A percentile compares a stretch with the other conserved stretches of the same genome.
Conservation (phyloP, 2,329 filamentous ascomycete species). For the Fusarium sp. region DNA sequence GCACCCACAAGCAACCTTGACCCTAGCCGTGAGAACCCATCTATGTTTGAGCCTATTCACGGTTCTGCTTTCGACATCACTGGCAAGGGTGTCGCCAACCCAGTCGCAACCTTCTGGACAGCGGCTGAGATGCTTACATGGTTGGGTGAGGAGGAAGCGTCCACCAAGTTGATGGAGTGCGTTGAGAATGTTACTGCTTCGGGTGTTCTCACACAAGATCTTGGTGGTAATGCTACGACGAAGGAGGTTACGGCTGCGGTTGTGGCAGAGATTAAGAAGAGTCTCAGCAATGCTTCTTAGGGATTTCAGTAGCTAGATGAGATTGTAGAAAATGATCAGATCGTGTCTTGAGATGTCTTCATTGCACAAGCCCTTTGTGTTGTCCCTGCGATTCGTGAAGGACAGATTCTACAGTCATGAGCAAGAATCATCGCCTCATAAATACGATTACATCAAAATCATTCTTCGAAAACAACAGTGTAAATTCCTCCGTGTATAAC, state of each 20-base stretch:
- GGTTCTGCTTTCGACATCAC: constrained; percentile 70
- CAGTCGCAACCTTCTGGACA: constrained; percentile 70
- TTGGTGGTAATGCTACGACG: constrained; percentile 61
- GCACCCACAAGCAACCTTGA: constrained; percentile 78
- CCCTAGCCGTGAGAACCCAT: constrained; percentile 65
- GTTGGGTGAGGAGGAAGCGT: constrained; percentile 66
- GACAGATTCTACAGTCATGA: not conserved
- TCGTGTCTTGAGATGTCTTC: not conserved
- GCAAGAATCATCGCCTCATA: not conserved
- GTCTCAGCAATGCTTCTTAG: constrained; percentile 17
- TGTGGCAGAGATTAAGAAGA: constrained; percentile 41
- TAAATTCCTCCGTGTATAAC: not conserved
- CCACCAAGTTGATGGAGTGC: constrained; percentile 61
- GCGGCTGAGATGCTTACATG: constrained; percentile 69
- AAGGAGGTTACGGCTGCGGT: constrained; percentile 54
- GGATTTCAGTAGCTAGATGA: not conserved
- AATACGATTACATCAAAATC: not conserved
- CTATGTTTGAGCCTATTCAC: constrained; percentile 73
- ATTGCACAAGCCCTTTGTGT: not conserved
- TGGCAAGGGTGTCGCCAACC: constrained; percentile 68
- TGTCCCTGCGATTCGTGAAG: too few relatives aligned
- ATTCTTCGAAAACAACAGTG: not conserved
- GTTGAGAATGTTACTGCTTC: constrained; percentile 66
- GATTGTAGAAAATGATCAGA: not conserved
- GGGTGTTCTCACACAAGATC: constrained; percentile 65